Evolutionary conservation across 1,284 basidiomycete species (phyloP), one percentile per base, ranked within the genome.

Genomic region (Pascua sp.): DNA sequence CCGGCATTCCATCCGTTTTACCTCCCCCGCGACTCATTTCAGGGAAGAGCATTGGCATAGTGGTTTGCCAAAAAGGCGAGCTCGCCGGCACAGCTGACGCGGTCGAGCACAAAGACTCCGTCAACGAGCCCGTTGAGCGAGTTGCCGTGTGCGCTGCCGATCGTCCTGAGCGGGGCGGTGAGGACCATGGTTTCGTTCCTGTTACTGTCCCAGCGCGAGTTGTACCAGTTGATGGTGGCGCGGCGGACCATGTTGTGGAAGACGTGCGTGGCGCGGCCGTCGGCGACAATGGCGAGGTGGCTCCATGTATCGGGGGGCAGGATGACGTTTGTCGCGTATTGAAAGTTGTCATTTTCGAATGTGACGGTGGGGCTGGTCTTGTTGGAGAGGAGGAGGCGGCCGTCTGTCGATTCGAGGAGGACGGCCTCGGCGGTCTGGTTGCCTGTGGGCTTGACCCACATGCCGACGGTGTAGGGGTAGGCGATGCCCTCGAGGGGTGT

Each of bases 401-500:
- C 40, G 10, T 50, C 49, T 11, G 17, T 41, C 2, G 18, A 42
- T 40, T 50, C 49, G 40, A 42, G n/a, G 40, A 42, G n/a, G 9
- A 50, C 49, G 7, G 49, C 49, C 12, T 36, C 41, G 18, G 17
- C 17, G 4, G 41, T 24, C 41, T 50, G 49, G 18, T 41, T 16
- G 11, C 49, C 41, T 1, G 40, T 9, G 13, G 49, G 49, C 49
- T 50, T 50, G 40, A 50, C n/a, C 49, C 49, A 50, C 18, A 50
- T 12, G 13, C 40, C 49, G 24, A 50, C 41, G 8, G 49, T 8
- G 40, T 50, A 50, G 12, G 49, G 49, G 32, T 42, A 40, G 16
- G 41, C 40, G 41, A 50, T 50, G 9, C 49, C 49, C 13, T 50
- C 40, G 8, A 50, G 8, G 8, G 49, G 49, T 0, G 41, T 50